A percentile compares a stretch with the other conserved stretches of the same genome.
Conservation (phyloP, 345 rosid genomes). For the Gossypium mustelinum region DNA sequence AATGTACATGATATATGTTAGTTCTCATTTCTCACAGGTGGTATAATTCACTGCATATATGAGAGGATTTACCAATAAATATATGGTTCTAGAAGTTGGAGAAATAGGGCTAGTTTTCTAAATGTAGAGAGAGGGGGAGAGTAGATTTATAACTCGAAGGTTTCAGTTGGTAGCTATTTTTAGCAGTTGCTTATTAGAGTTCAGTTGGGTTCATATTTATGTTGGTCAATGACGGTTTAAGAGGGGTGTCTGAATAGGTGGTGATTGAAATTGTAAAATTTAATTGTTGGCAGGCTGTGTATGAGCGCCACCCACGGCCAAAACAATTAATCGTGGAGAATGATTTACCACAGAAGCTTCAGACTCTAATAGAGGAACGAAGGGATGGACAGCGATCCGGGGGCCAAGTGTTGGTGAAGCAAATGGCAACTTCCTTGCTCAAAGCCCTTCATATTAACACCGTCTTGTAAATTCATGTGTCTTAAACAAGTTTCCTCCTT, state of each 20-base stretch:
- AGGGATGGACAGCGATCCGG: constrained; percentile 93
- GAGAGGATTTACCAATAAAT: too few relatives aligned
- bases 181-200: too few relatives aligned
- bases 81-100: too few relatives aligned
- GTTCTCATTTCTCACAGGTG: too few relatives aligned
- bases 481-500: background rate
- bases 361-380: constrained; percentile 91
- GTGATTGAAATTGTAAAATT: background rate
- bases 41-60: too few relatives aligned
- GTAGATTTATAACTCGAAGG: too few relatives aligned
- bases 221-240: background rate
- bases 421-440: constrained; percentile 95
- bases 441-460: constrained; percentile 95
- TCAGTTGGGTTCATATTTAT: too few relatives aligned
- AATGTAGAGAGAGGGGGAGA: too few relatives aligned
- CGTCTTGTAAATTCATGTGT: constrained; percentile 47
- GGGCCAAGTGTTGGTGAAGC: constrained; percentile 94
- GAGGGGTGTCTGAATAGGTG: background rate
- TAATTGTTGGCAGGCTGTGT: constrained; percentile 59
- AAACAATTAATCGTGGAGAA: constrained; percentile 96
- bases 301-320: constrained; percentile 98
- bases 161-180: too few relatives aligned
- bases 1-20: too few relatives aligned
- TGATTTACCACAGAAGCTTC: constrained; percentile 77
- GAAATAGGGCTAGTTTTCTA: too few relatives aligned